Conservation (phyloP, 176 grass and related monocot genomes). For the Poa annua region DNA sequence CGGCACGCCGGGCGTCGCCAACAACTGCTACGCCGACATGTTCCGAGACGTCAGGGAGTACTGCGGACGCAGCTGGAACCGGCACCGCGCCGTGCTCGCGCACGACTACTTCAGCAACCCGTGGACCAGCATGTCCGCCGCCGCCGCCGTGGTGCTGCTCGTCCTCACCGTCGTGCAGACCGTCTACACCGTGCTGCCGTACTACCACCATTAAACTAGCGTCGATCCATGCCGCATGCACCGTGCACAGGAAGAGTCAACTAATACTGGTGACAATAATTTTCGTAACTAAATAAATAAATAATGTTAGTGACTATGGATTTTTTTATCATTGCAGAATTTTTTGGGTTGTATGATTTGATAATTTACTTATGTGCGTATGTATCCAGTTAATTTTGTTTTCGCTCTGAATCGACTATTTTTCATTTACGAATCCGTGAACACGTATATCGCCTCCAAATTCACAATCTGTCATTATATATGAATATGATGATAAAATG, state of each 20-base stretch:
- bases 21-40: slow-evolving; percentile 48
- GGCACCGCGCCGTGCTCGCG: slow-evolving; percentile 46
- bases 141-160: slow-evolving; percentile 54
- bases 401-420: no score
- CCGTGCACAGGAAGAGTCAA: not conserved
- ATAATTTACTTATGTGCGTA: no score
- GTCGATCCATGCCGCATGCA: not conserved
- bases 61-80: slow-evolving; percentile 52
- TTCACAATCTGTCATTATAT: no score
- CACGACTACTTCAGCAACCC: slow-evolving; percentile 67
- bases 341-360: no score
- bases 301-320: no score
- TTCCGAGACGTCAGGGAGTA: slow-evolving; percentile 31
- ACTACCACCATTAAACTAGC: slow-evolving; percentile 22
- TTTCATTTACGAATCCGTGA: no score
- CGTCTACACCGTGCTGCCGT: slow-evolving; percentile 54
- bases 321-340: no score
- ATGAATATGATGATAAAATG: no score
- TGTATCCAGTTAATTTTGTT: no score
- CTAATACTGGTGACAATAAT: no score
- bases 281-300: no score
- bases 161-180: slow-evolving; percentile 63
- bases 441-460: no score
- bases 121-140: slow-evolving; percentile 61
- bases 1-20: slow-evolving; percentile 29